Evolutionary conservation across 805 yeast genomes (phyloP), one percentile per base, ranked within the genome.

Genomic region (Wickerhamomyces queroliae): DNA sequence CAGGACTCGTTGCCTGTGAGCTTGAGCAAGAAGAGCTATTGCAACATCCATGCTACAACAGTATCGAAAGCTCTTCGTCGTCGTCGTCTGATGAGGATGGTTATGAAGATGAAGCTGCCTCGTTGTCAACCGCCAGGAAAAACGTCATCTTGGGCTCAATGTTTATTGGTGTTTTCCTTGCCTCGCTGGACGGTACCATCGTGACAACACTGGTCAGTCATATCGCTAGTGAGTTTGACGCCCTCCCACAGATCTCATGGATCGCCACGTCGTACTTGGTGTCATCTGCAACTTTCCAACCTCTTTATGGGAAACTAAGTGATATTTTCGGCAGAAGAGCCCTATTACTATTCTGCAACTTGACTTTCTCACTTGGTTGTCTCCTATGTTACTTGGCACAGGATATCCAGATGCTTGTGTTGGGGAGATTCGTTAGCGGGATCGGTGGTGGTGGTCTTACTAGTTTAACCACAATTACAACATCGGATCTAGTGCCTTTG

Each of bases 401-500:
- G 34, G 61, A 72, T 12, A 69, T 80, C 12, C 47, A 63, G 33
- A 48, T 67, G 39, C 64, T 83, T 46, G 74, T 80, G 7, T 37
- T 63, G 22, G 74, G 83, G 7, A 62, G 89, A 48, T 76, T 84
- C 45, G 66, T 89, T 32, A 76, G 91, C 13, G 97, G 97, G 12
- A 72, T 84, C 38, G 96, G 96, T 11, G 96, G 95, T 15, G 93
- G 95, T 8, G 96, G 96, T 1, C 69, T 88, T 52, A 76, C 85
- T 11, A 68, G 88, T 0, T 63, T 87, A 49, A 72, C 85, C 7
- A 77, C 91, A 2, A 84, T 89, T 40, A 74, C 91, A 1, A 71
- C 84, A 48, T 77, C 86, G 15, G 96, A 89, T 59, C 63, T 88
- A 36, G 80, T 88, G 10, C 83, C 95, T 0, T 67, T 83, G 45